These are phyloP conservation scores for Cladophialophora exuberans DNA, from an alignment of 2,329 filamentous ascomycete genomes.

Conservation along the genomic window DNA sequence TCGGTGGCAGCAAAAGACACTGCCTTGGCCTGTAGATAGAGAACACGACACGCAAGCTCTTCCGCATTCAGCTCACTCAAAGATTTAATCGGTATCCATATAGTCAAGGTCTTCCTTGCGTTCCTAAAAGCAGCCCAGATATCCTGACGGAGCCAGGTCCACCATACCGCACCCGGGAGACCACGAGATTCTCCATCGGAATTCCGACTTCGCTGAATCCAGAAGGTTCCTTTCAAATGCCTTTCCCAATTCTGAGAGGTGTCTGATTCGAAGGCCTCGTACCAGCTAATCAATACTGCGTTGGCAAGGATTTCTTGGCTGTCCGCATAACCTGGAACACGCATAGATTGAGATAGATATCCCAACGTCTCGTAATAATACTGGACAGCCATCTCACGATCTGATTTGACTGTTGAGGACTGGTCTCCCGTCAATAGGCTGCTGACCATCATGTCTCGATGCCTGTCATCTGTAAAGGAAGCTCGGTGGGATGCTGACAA, in stretches of 20 bases:
- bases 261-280: constrained; percentile 60
- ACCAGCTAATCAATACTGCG: constrained; percentile 63
- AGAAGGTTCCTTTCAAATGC: constrained; percentile 67
- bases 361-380: constrained; percentile 64
- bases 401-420: too few species aligned
- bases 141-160: constrained; percentile 69
- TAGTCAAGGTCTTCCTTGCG: constrained; percentile 58
- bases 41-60: constrained; percentile 57
- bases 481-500: constrained; percentile 58
- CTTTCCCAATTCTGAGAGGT: constrained; percentile 58
- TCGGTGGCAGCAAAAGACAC: constrained; percentile 42
- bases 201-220: constrained; percentile 65
- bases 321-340: constrained; percentile 60
- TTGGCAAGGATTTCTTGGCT: constrained; percentile 63
- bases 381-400: constrained; percentile 4
- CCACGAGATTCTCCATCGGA: constrained; percentile 63
- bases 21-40: constrained; percentile 55
- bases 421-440: too few species aligned
- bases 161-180: constrained; percentile 64
- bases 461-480: constrained; percentile 41
- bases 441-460: too few species aligned
- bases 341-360: constrained; percentile 63
- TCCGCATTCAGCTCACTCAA: constrained; percentile 54
- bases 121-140: constrained; percentile 67
- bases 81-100: constrained; percentile 59